These are phyloP conservation scores for Kodamaea hsintzibuensis DNA, from an alignment of 805 yeast species.

Conservation along the genomic window DNA sequence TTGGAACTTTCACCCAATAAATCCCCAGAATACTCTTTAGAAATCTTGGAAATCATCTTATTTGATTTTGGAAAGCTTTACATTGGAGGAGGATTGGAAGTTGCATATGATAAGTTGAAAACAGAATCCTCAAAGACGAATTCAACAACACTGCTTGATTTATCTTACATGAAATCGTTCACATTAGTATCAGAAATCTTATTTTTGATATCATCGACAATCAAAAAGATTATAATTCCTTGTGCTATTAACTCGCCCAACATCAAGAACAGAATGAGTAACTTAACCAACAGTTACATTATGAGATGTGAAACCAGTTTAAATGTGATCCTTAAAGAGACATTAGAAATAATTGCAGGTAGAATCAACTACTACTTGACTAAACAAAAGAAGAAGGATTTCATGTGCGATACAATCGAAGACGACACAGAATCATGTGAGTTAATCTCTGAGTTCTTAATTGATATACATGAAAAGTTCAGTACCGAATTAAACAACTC, in stretches of 20 bases:
- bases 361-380: slow-evolving; percentile 49
- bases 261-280: slow-evolving; percentile 58
- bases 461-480: slow-evolving; percentile 41
- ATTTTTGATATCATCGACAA: slow-evolving; percentile 66
- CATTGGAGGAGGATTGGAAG: slow-evolving; percentile 73
- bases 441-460: slow-evolving; percentile 55
- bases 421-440: slow-evolving; percentile 75
- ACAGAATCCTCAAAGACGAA: slow-evolving; percentile 34
- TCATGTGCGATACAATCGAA: slow-evolving; percentile 45
- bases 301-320: slow-evolving; percentile 63
- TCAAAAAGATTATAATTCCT: slow-evolving; percentile 75
- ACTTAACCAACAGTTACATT: slow-evolving; percentile 60
- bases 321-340: slow-evolving; percentile 61
- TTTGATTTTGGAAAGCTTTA: slow-evolving; percentile 73
- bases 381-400: slow-evolving; percentile 78
- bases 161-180: slow-evolving; percentile 51
- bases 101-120: slow-evolving; percentile 51
- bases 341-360: slow-evolving; percentile 52
- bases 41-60: slow-evolving; percentile 64
- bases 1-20: slow-evolving; percentile 69
- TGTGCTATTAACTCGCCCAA: slow-evolving; percentile 61
- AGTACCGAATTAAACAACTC: slow-evolving; percentile 32
- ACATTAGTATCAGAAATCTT: slow-evolving; percentile 59
- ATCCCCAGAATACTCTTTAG: slow-evolving; percentile 61
- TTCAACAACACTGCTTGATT: slow-evolving; percentile 33